These are phyloP conservation scores for Dactylellina leptospora DNA, from an alignment of 2,329 filamentous ascomycete species.

Conservation along the genomic window DNA sequence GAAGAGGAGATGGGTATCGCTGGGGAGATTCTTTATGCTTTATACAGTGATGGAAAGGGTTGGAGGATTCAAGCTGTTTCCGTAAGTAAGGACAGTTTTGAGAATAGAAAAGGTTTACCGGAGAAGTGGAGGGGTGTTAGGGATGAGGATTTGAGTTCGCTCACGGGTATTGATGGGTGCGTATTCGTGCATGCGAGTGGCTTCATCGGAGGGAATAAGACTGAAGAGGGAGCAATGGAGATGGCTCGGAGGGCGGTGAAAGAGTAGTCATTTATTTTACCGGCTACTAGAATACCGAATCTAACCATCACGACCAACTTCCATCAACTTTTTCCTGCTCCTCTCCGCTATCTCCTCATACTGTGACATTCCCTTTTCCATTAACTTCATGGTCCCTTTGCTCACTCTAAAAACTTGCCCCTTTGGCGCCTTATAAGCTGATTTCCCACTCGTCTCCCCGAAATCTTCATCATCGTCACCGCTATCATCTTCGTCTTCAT, in stretches of 20 bases:
- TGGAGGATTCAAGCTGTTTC: constrained; percentile 97
- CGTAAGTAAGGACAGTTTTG: constrained; percentile 82
- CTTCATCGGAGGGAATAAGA: constrained; percentile 96
- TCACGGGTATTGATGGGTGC: constrained; percentile 74
- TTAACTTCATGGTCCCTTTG: constrained; percentile 66
- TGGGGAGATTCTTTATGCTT: constrained; percentile 76
- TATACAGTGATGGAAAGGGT: constrained; percentile 82
- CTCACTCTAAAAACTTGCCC: constrained; percentile 71
- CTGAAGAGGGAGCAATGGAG: constrained; percentile 82
- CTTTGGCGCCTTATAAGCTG: constrained; percentile 62
- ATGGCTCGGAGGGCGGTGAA: constrained; percentile 81
- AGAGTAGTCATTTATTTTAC: too few relatives aligned
- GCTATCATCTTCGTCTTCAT: constrained; percentile 62
- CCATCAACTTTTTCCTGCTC: constrained; percentile 65
- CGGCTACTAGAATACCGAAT: too few relatives aligned
- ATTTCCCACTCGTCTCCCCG: constrained; percentile 64
- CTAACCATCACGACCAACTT: constrained; percentile 6
- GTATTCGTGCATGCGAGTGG: constrained; percentile 94
- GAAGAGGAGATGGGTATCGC: constrained; percentile 70
- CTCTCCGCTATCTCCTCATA: constrained; percentile 73
- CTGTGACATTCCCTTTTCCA: constrained; percentile 70
- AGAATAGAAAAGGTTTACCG: constrained; percentile 88
- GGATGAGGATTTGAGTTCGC: constrained; percentile 81
- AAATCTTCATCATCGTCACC: constrained; percentile 62
- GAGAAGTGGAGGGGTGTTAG: constrained; percentile 91